Conservation (phyloP, 306 rosid genomes). For the Styphnolobium japonicum region DNA sequence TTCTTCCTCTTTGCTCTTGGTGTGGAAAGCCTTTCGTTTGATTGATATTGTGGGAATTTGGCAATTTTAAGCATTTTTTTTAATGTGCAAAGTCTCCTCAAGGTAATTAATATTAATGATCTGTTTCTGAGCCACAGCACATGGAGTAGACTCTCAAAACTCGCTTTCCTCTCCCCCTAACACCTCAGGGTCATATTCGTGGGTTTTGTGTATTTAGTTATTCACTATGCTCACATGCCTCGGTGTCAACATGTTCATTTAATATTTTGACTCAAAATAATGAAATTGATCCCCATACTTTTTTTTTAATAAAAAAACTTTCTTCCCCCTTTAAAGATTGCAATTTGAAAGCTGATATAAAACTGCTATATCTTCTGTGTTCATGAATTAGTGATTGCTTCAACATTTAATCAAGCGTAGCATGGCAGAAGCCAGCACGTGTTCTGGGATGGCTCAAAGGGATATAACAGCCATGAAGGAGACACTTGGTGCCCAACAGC, state of each 20-base stretch:
- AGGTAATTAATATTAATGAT: neutral
- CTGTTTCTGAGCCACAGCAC: conserved; percentile 11
- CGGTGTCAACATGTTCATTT: neutral
- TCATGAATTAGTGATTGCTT: conserved; percentile 31
- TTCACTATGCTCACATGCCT: conserved; percentile 3
- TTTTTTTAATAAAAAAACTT: neutral
- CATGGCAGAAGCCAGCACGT: conserved; percentile 54
- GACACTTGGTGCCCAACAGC: conserved; percentile 62
- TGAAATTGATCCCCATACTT: neutral
- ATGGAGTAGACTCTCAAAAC: neutral
- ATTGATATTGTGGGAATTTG: neutral
- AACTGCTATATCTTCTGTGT: conserved; percentile 6
- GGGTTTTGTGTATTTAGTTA: neutral
- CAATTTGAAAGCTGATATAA: neutral
- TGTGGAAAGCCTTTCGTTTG: neutral
- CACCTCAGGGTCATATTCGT: neutral
- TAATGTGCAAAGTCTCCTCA: neutral
- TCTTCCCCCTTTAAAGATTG: neutral
- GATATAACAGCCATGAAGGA: conserved; percentile 51
- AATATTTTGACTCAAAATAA: neutral
- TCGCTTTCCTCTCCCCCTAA: neutral
- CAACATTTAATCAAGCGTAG: neutral
- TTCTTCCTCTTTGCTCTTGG: neutral
- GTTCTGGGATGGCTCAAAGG: conserved; percentile 42
- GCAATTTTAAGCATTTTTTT: neutral